A percentile compares a stretch with the other conserved stretches of the same genome.
Conservation (phyloP, 1,139 yeast genomes). For the Taiozyma sp. region DNA sequence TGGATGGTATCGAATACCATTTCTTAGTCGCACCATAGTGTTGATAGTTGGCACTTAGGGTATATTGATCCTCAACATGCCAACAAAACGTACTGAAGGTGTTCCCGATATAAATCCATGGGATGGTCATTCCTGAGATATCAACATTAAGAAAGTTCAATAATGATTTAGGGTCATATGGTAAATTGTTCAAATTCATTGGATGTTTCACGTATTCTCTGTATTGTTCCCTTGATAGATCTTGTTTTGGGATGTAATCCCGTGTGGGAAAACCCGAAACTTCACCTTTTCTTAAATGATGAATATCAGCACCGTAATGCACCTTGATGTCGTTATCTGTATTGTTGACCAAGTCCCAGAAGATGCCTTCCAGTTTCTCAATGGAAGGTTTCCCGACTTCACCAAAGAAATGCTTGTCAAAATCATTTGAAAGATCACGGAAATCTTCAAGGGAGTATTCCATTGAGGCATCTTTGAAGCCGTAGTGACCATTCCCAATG, state of each 20-base stretch:
- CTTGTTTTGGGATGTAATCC: slow-evolving; percentile 24
- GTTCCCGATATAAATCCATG: slow-evolving; percentile 79
- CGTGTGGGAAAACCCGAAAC: slow-evolving; percentile 60
- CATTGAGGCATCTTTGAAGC: slow-evolving; percentile 71
- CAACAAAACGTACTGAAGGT: slow-evolving; percentile 75
- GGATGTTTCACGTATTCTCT: slow-evolving; percentile 49
- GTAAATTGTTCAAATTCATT: slow-evolving; percentile 63
- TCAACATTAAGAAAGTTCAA: slow-evolving; percentile 54
- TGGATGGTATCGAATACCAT: slow-evolving; percentile 75
- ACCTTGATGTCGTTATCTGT: slow-evolving; percentile 46
- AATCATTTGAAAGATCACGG: slow-evolving; percentile 50
- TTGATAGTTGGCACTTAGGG: slow-evolving; percentile 73
- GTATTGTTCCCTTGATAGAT: slow-evolving; percentile 29
- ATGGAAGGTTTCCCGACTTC: slow-evolving; percentile 32
- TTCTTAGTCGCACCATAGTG: slow-evolving; percentile 71
- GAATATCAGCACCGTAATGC: slow-evolving; percentile 77
- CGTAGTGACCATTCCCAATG: slow-evolving; percentile 84
- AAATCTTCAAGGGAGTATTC: slow-evolving; percentile 60
- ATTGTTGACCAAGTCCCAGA: slow-evolving; percentile 52
- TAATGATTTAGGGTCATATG: slow-evolving; percentile 61
- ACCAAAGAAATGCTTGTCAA: slow-evolving; percentile 38
- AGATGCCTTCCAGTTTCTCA: slow-evolving; percentile 46
- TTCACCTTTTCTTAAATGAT: slow-evolving; percentile 54
- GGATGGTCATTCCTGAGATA: slow-evolving; percentile 79
- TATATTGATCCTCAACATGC: slow-evolving; percentile 84